Conservation (phyloP, 2,329 filamentous ascomycete species). For the Chrysoporthe cubensis region DNA sequence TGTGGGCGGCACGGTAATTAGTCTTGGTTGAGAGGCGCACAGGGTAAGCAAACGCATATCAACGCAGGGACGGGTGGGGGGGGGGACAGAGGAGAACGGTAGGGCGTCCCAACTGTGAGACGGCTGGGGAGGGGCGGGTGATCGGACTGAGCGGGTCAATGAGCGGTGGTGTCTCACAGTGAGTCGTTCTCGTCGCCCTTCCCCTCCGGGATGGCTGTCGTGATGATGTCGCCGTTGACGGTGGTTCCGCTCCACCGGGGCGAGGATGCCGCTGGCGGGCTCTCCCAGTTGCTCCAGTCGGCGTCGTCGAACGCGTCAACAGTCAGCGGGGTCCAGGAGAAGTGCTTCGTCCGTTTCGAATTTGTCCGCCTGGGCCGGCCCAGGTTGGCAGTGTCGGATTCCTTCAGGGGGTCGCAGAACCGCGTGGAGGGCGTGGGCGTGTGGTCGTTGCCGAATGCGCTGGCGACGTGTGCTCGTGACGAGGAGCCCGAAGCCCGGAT, state of each 20-base stretch:
- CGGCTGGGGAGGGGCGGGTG: neutral
- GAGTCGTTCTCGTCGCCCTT: slow-evolving; percentile 48
- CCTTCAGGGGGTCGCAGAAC: slow-evolving; percentile 21
- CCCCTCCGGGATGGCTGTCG: slow-evolving; percentile 50
- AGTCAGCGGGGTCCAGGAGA: slow-evolving; percentile 63
- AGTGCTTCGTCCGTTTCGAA: slow-evolving; percentile 53
- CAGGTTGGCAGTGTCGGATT: slow-evolving; percentile 25
- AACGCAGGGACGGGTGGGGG: slow-evolving; percentile 15
- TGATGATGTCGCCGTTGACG: slow-evolving; percentile 51
- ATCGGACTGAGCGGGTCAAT: neutral
- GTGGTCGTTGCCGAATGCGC: slow-evolving; percentile 44
- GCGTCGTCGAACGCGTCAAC: slow-evolving; percentile 62
- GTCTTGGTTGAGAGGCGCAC: slow-evolving; percentile 28
- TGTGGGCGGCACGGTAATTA: slow-evolving; percentile 29
- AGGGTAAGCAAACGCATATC: slow-evolving; percentile 26
- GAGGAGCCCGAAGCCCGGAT: slow-evolving; percentile 48
- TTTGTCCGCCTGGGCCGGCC: slow-evolving; percentile 23
- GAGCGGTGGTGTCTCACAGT: slow-evolving; percentile 48
- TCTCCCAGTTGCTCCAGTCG: slow-evolving; percentile 70
- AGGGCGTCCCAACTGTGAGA: neutral
- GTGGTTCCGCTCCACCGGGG: slow-evolving; percentile 69
- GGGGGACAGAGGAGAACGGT: neutral
- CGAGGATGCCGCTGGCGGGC: slow-evolving; percentile 52
- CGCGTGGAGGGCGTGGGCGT: slow-evolving; percentile 33
- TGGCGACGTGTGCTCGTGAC: slow-evolving; percentile 47